phyloP scores from a whole-genome alignment of 768 basidiomycete species.

The Albatrellus ellisii region DNA sequence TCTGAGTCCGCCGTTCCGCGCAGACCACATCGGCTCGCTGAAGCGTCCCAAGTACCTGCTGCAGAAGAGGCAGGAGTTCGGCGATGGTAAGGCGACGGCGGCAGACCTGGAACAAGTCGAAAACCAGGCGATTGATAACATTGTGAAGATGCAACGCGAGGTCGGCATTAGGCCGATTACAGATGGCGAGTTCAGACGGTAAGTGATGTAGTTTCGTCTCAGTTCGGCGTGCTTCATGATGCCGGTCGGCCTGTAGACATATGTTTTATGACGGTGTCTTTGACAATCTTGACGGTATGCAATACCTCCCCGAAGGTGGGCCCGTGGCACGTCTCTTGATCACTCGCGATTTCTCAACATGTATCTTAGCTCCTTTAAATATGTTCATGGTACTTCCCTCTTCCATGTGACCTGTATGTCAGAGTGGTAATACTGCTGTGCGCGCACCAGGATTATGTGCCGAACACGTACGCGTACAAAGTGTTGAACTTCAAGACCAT shows the following conservation, averaged over 20 bases:
- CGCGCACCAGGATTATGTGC: conserved; percentile 20
- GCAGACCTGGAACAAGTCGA: conserved; percentile 34
- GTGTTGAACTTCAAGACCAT: conserved; percentile 21
- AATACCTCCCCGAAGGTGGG: too few species aligned
- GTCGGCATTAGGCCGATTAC: conserved; percentile 47
- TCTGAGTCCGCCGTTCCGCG: conserved; percentile 28
- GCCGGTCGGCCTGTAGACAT: conserved; percentile 22
- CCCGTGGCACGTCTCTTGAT: too few species aligned
- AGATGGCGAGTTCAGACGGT: conserved; percentile 40
- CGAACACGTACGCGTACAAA: conserved; percentile 23
- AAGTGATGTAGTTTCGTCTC: background rate
- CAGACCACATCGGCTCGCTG: conserved; percentile 52
- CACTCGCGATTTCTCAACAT: too few species aligned
- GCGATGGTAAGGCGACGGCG: conserved; percentile 26
- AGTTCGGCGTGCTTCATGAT: background rate
- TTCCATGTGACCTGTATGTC: background rate
- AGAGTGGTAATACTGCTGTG: background rate
- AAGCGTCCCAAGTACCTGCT: conserved; percentile 39
- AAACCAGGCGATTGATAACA: conserved; percentile 38
- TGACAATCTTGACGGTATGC: conserved; percentile 55
- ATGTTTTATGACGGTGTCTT: conserved; percentile 57
- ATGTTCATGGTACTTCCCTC: conserved; percentile 1
- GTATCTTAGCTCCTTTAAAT: background rate
- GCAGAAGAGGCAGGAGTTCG: conserved; percentile 31
- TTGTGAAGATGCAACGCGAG: conserved; percentile 40